phyloP scores from a whole-genome alignment of 2,329 filamentous ascomycete species.

The Corynespora cassiicola region DNA sequence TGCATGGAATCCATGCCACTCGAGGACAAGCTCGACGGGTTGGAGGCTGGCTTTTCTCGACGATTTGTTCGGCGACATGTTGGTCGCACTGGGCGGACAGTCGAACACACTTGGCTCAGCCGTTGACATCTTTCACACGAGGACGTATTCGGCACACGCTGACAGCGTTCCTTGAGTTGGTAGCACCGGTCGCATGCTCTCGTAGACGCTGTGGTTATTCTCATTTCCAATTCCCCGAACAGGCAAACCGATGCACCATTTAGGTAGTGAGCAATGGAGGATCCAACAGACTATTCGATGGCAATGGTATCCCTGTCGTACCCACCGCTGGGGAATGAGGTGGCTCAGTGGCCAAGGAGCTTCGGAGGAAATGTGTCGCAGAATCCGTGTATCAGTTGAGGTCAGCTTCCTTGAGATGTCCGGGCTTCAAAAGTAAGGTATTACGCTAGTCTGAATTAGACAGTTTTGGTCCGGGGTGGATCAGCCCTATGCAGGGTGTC shows the following conservation, averaged over 20 bases:
- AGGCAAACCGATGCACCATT: too few species aligned
- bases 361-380: too few species aligned
- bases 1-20: too few species aligned
- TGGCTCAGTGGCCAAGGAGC: too few species aligned
- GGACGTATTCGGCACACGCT: constrained; percentile 2
- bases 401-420: too few species aligned
- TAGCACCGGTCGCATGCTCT: constrained; percentile 15
- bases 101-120: constrained; percentile 8
- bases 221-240: background rate
- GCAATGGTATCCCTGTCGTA: too few species aligned
- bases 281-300: too few species aligned
- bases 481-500: too few species aligned
- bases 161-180: constrained; percentile 13
- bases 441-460: background rate
- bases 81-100: constrained; percentile 10
- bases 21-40: background rate
- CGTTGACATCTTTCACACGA: constrained; percentile 11
- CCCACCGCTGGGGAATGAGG: too few species aligned
- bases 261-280: too few species aligned
- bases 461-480: background rate
- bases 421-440: background rate
- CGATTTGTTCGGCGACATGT: constrained; percentile 5
- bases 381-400: too few species aligned
- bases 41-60: constrained; percentile 1
- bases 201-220: background rate